Base-by-base conservation (phyloP, 768 basidiomycete species). In the Tricholoma sp. region DNA sequence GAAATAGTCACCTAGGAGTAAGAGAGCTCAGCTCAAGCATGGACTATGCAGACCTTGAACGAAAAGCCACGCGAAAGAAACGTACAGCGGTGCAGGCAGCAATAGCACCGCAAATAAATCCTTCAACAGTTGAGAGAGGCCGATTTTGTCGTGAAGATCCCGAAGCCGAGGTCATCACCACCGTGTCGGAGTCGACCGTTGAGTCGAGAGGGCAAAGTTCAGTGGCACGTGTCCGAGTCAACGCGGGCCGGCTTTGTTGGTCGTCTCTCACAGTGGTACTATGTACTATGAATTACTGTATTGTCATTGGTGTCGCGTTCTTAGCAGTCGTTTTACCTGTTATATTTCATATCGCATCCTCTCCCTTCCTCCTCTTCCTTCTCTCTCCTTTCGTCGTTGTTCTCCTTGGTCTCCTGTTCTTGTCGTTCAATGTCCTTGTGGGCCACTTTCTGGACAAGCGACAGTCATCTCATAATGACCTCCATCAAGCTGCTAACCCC, bases 71-170 rank as follows among this genome's bases (percentile, higher is more conserved):
- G 31, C 29, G 10, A 24, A 22, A 43, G 50, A n/a, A 37, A 76
- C 84, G 65, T 61, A 95, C 94, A 34, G 95, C 96, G 45, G 89
- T 86, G 70, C 85, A 92, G 57, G 94, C 97, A 52, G 97, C 97
- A 53, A 94, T 68, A 22, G 90, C 95, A 57, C 97, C 97, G 61
- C 90, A 90, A 10, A 90, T 47, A 67, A 99, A 99, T 41, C 89
- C 83, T 71, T 95, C 94, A 49, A 77, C 61, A 0, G 89, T 90
- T 41, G 86, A 84, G 34, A 93, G 61, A 11, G 71, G 69, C 11
- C 67, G 63, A 32, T 65, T 64, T 55, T 64, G 64, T 29, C 54
- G 51, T 9, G 47, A 22, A 31, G 39, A 45, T 53, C 29, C 12
- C 3, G 50, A 52, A 18, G 16, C 18, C 51, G 51, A 37, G 34